Base-by-base conservation (phyloP, 2,329 filamentous ascomycete genomes). In the Aureobasidium vineae region DNA sequence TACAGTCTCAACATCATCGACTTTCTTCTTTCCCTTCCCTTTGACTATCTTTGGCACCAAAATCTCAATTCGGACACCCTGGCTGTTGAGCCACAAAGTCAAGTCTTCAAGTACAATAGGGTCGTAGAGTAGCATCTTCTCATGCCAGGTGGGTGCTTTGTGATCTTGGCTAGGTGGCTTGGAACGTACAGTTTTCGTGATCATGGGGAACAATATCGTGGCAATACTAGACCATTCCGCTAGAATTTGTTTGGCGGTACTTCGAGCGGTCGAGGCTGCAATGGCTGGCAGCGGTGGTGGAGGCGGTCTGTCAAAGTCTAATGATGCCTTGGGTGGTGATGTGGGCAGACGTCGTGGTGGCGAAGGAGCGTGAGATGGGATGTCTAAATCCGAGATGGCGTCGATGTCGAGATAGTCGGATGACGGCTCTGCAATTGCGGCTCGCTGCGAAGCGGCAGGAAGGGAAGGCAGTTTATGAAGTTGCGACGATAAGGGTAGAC, bases 41-140 rank as follows among this genome's bases (percentile, higher is more conserved):
- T 67, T 69, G 47, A 59, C 53, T 21, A 57, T 63, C n/a, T 54
- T 36, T 11, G 49, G 49, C 26, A 31, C 26, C 19, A 8, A 31
- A 1, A 72, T 23, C 65, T 72, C 70, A 6, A 73, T 53, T 16
- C 70, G 40, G 8, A 75, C 16, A 40, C 70, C 74, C 60, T 75
- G 69, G 3, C 56, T 70, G 49, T 97, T 97, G 19, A 98, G 78
- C 90, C 92, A 98, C 0, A 80, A 78, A 0, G 93, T 85, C 16
- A 99, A 80, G 70, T 97, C 92, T 77, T 98, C 94, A 0, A 97
- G 78, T 1, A 95, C 83, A 50, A 99, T 89, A 0, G 94, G 92
- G 72, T 98, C 93, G 75, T 96, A 98, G 75, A 98, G 86, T 6
- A 98, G 81, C 54, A 99, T 97, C 78, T 92, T 96, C 77, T 98